A percentile compares a stretch with the other conserved stretches of the same genome.
phyloP scores from a whole-genome alignment of 192 early-diverging fungal species.

The Coemansia sp. region DNA sequence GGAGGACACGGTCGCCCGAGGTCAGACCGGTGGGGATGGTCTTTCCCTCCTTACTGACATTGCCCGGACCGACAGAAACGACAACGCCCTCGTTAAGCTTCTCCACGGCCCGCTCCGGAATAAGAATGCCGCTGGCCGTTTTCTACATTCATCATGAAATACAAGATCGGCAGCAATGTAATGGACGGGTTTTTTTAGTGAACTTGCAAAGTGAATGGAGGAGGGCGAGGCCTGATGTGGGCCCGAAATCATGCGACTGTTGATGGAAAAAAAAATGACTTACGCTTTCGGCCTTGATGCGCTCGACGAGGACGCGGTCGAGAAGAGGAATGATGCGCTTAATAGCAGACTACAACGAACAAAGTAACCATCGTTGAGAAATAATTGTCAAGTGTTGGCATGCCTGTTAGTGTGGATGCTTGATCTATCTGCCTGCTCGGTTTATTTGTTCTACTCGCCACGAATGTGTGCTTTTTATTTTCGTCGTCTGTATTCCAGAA shows the following conservation, averaged over 20 bases:
- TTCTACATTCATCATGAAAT: constrained; percentile 57
- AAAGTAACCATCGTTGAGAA: not conserved
- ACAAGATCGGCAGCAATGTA: not conserved
- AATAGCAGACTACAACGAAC: constrained; percentile 33
- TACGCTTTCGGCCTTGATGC: constrained; percentile 81
- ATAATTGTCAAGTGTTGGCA: not conserved
- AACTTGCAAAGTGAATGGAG: too few species aligned
- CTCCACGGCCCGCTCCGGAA: constrained; percentile 99
- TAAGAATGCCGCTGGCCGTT: constrained; percentile 93
- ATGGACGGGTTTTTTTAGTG: not conserved
- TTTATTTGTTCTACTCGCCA: not conserved
- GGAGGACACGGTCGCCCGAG: constrained; percentile 91
- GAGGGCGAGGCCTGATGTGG: too few species aligned
- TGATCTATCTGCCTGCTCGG: not conserved
- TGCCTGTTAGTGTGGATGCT: not conserved
- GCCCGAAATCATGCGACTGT: too few species aligned
- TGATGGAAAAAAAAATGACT: constrained; percentile 11
- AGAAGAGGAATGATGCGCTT: constrained; percentile 95
- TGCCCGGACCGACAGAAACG: constrained; percentile 90
- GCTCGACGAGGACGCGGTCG: constrained; percentile 97
- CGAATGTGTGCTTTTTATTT: not conserved
- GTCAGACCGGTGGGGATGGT: constrained; percentile 75
- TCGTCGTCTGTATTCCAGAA: not conserved
- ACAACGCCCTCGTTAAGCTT: constrained; percentile 94
- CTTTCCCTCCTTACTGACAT: constrained; percentile 81